phyloP scores from a whole-genome alignment of 2,329 filamentous ascomycete genomes.

The Aureobasidium lini region DNA sequence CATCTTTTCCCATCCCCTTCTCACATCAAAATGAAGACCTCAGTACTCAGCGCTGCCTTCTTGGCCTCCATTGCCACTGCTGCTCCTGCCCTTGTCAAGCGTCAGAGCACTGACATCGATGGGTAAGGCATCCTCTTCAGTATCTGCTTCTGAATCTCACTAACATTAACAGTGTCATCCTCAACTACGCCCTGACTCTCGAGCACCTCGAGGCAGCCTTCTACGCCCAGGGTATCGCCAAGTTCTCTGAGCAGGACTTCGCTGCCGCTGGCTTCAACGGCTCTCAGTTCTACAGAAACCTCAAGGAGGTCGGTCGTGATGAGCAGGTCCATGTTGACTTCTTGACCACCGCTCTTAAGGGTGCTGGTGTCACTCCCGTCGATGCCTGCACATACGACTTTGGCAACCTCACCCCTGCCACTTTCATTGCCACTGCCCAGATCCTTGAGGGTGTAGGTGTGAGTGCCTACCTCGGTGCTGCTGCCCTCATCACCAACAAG shows the following conservation, averaged over 20 bases:
- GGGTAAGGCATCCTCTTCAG: neutral
- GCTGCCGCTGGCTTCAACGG: conserved; percentile 42
- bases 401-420: conserved; percentile 38
- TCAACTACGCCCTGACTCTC: conserved; percentile 39
- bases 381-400: conserved; percentile 51
- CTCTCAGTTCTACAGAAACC: conserved; percentile 48
- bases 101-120: conserved; percentile 14
- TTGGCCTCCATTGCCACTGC: conserved; percentile 14
- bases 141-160: neutral
- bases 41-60: conserved; percentile 15
- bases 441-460: conserved; percentile 53
- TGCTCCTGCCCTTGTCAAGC: conserved; percentile 15
- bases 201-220: conserved; percentile 52
- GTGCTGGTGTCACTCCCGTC: conserved; percentile 47
- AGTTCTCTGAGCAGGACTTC: conserved; percentile 50
- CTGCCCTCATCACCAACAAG: conserved; percentile 49
- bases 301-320: conserved; percentile 50
- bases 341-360: conserved; percentile 39
- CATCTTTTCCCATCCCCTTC: neutral
- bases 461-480: conserved; percentile 56
- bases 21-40: conserved; percentile 17
- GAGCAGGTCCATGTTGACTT: conserved; percentile 53
- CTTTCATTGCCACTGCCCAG: conserved; percentile 46
- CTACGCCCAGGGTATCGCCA: conserved; percentile 52
- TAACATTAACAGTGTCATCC: conserved; percentile 19